phyloP scores from a whole-genome alignment of 2,329 filamentous ascomycete genomes.

The Teratosphaeria zuluensis region DNA sequence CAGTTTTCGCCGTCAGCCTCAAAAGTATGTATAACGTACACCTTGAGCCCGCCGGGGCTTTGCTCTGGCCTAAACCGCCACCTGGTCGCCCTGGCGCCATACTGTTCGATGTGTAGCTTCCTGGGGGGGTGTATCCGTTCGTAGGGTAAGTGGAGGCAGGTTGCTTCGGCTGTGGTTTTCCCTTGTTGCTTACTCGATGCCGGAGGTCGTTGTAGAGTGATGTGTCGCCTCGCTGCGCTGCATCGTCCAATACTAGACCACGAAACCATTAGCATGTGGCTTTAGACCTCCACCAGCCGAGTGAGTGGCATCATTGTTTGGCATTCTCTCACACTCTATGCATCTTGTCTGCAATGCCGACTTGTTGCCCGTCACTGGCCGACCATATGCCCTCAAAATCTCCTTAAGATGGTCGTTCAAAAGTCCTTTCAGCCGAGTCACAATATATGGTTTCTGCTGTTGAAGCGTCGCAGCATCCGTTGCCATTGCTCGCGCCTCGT shows the following conservation, averaged over 20 bases:
- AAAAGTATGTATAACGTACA: conserved; percentile 7
- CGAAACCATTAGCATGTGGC: conserved; percentile 5
- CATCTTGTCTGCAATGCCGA: conserved; percentile 70
- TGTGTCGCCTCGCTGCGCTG: conserved; percentile 26
- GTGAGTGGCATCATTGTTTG: conserved; percentile 32
- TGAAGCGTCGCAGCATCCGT: background rate
- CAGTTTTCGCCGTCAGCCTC: background rate
- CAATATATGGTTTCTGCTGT: conserved; percentile 7
- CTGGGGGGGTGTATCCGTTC: conserved; percentile 3
- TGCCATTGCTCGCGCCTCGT: background rate
- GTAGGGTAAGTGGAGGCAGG: background rate
- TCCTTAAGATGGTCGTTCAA: conserved; percentile 61
- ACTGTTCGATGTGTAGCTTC: background rate
- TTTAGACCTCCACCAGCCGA: background rate
- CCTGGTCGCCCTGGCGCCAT: conserved; percentile 8
- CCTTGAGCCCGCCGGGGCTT: conserved; percentile 6
- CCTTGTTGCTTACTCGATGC: conserved; percentile 32
- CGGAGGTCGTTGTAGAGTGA: conserved; percentile 29
- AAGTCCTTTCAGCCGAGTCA: conserved; percentile 38
- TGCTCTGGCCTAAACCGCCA: conserved; percentile 5
- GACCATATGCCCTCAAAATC: conserved; percentile 64
- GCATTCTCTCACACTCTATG: conserved; percentile 49
- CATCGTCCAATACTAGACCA: conserved; percentile 28
- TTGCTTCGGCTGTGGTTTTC: conserved; percentile 23
- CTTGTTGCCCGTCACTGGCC: conserved; percentile 78